Percentiles rank a stretch among this genome's conserved stretches.
Evolutionary conservation across 306 rosid genomes (phyloP).

Genomic region (Fragaria ananassa): DNA sequence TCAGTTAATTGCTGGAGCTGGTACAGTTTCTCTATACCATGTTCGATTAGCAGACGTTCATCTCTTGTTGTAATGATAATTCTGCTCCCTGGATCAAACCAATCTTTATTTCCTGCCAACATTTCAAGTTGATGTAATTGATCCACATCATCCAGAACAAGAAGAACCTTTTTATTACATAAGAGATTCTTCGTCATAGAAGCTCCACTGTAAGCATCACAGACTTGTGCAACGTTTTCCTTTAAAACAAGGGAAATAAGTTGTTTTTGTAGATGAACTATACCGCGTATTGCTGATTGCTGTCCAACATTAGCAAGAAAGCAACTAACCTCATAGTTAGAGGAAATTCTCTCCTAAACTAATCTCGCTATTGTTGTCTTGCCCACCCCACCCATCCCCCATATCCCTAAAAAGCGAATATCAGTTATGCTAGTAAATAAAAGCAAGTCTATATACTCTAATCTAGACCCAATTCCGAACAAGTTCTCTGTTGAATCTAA

Average conservation of each 20-base stretch:
- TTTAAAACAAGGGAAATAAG: not conserved
- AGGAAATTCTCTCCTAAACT: not conserved
- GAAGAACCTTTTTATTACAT: not conserved
- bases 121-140: not conserved
- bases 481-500: not conserved
- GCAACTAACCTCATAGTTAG: constrained; percentile 14
- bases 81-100: not conserved
- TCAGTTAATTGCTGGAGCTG: not conserved
- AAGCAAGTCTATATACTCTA: not conserved
- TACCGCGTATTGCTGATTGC: not conserved
- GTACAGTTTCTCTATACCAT: not conserved
- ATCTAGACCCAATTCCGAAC: not conserved
- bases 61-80: constrained; percentile 10
- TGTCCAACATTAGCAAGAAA: constrained; percentile 21
- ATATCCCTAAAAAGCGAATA: not conserved
- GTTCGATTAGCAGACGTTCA: not conserved
- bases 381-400: too few species aligned
- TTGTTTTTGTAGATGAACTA: not conserved
- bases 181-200: not conserved
- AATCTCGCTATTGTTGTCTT: constrained; percentile 12
- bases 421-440: not conserved
- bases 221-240: not conserved
- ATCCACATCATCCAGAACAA: constrained; percentile 5
- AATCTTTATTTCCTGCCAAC: not conserved
- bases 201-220: constrained; percentile 10